These are phyloP conservation scores for Citeromyces hawaiiensis DNA, from an alignment of 1,139 yeast species.

Conservation along the genomic window DNA sequence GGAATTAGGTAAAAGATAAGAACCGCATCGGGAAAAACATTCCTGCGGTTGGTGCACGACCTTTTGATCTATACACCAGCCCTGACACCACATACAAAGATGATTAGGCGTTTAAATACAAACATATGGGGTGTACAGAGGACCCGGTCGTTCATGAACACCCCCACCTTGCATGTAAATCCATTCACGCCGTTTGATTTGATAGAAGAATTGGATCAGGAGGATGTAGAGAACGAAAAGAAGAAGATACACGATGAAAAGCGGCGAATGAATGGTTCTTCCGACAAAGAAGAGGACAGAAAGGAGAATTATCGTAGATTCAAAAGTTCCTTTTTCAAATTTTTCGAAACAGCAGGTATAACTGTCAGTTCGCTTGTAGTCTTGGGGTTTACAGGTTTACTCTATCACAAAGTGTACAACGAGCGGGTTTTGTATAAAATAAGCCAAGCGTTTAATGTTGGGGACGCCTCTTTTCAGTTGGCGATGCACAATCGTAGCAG, in stretches of 20 bases:
- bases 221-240: slow-evolving; percentile 5
- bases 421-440: slow-evolving; percentile 51
- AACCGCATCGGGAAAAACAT: background rate
- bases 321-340: slow-evolving; percentile 28
- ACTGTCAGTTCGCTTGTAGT: slow-evolving; percentile 64
- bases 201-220: slow-evolving; percentile 4
- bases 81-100: too few species aligned
- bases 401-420: slow-evolving; percentile 54
- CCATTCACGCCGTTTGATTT: slow-evolving; percentile 20
- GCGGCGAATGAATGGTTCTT: slow-evolving; percentile 2
- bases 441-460: slow-evolving; percentile 51
- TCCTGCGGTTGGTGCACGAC: background rate
- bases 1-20: background rate
- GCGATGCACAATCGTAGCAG: slow-evolving; percentile 27
- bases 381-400: slow-evolving; percentile 57
- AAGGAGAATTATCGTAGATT: slow-evolving; percentile 11
- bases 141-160: background rate
- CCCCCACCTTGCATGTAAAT: slow-evolving; percentile 9
- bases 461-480: slow-evolving; percentile 54
- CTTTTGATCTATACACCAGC: background rate
- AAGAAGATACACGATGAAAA: slow-evolving; percentile 3
- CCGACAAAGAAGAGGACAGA: slow-evolving; percentile 6
- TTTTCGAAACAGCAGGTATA: slow-evolving; percentile 61
- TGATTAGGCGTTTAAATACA: too few species aligned
- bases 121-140: background rate